Evolutionary conservation across 108 stramenopile species (phyloP).

Genomic region (Skeletonema grethae): DNA sequence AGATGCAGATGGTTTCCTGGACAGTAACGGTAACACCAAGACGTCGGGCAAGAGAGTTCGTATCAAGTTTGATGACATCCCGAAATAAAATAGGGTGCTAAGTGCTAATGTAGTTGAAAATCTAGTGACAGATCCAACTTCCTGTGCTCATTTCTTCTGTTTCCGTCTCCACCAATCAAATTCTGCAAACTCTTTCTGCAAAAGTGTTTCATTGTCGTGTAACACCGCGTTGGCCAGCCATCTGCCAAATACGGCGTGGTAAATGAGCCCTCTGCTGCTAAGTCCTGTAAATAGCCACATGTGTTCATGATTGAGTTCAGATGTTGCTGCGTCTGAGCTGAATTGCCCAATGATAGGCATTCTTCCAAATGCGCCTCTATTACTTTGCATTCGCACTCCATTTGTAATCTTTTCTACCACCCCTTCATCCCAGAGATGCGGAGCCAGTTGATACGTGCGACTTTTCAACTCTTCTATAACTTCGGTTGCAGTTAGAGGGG

Average conservation of each 20-base stretch:
- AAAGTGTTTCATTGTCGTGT: conserved; percentile 26
- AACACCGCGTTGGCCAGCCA: conserved; percentile 59
- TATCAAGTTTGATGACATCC: conserved; percentile 35
- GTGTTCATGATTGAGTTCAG: conserved; percentile 38
- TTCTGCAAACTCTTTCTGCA: conserved; percentile 32
- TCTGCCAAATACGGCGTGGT: conserved; percentile 80
- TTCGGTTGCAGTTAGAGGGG: conserved; percentile 42
- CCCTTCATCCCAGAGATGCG: conserved; percentile 68
- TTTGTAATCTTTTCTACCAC: conserved; percentile 53
- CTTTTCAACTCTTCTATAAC: conserved; percentile 58
- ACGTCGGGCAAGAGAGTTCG: not conserved
- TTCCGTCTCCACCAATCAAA: conserved; percentile 54
- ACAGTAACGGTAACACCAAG: not conserved
- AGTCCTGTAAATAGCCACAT: conserved; percentile 82
- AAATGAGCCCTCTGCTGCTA: conserved; percentile 80
- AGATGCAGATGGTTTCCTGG: conserved; percentile 28
- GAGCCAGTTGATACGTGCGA: conserved; percentile 58
- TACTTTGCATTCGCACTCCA: conserved; percentile 75
- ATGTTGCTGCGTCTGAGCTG: conserved; percentile 2
- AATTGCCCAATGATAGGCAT: conserved; percentile 76
- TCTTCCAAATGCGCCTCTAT: conserved; percentile 71
- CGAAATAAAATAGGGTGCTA: conserved; percentile 23
- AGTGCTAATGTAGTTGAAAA: conserved; percentile 1
- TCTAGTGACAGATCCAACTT: not conserved
- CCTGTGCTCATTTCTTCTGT: conserved; percentile 5